These are phyloP conservation scores for Candida lessepsii DNA, from an alignment of 805 yeast genomes.

Conservation along the genomic window DNA sequence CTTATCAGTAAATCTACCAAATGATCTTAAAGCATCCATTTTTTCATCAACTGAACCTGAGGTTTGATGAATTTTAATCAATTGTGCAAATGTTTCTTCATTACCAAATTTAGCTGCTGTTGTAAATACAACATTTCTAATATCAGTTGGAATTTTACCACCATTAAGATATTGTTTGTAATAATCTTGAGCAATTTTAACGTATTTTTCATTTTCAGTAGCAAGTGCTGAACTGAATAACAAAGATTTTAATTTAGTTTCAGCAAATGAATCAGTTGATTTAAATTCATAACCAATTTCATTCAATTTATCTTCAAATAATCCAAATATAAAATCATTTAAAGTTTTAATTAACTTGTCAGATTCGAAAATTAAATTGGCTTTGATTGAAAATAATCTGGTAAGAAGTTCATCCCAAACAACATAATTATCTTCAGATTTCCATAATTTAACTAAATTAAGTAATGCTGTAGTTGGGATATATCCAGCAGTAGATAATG, in stretches of 20 bases:
- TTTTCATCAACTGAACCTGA: conserved; percentile 67
- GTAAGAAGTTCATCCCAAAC: conserved; percentile 64
- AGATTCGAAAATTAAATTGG: conserved; percentile 57
- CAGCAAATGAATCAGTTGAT: conserved; percentile 53
- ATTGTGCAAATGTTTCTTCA: conserved; percentile 57
- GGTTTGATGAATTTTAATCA: conserved; percentile 57
- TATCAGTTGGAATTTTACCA: conserved; percentile 69
- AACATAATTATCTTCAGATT: conserved; percentile 56
- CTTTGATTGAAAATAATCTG: conserved; percentile 47
- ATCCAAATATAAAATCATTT: conserved; percentile 50
- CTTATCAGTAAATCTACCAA: conserved; percentile 61
- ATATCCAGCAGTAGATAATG: conserved; percentile 69
- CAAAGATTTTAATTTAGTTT: conserved; percentile 64
- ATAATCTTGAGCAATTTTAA: conserved; percentile 32
- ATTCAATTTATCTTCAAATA: conserved; percentile 53
- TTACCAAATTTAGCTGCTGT: conserved; percentile 69
- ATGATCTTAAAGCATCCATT: conserved; percentile 62
- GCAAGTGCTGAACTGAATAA: conserved; percentile 61
- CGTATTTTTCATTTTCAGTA: conserved; percentile 47
- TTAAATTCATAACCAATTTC: conserved; percentile 65
- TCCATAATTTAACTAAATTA: conserved; percentile 59
- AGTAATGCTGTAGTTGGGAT: conserved; percentile 62
- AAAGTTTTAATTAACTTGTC: conserved; percentile 47
- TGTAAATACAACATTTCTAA: conserved; percentile 63
- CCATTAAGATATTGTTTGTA: conserved; percentile 63